Conservation (phyloP, 176 grass and related monocot genomes). For the Cocos nucifera region DNA sequence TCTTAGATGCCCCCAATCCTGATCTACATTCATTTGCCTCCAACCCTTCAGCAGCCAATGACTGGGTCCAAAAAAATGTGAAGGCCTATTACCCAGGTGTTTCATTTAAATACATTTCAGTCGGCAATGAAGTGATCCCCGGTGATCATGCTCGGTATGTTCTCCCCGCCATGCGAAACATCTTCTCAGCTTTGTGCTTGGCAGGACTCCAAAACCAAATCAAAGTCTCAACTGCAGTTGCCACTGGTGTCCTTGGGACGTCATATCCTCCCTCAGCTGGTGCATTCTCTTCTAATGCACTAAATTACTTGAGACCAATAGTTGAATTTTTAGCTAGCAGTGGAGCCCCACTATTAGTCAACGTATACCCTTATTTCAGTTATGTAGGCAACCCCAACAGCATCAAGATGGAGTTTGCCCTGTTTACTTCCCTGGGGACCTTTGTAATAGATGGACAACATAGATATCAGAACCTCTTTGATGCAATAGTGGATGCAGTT, state of each 20-base stretch:
- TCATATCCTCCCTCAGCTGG: constrained; percentile 3
- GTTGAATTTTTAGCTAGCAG: neutral
- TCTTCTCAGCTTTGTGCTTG: neutral
- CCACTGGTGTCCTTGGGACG: neutral
- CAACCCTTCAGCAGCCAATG: neutral
- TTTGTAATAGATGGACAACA: no score
- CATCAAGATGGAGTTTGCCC: neutral
- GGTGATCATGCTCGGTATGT: neutral
- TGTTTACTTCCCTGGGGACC: neutral
- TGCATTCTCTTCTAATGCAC: neutral
- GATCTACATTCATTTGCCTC: neutral
- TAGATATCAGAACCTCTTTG: no score
- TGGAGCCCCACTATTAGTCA: neutral
- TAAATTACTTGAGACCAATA: neutral
- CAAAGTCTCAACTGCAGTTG: constrained; percentile 2
- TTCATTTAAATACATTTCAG: neutral
- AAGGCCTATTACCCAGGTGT: neutral
- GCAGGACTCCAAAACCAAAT: neutral
- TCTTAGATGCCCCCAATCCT: neutral
- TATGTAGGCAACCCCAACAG: neutral
- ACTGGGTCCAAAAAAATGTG: neutral
- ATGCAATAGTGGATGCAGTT: no score
- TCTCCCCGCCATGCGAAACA: constrained; percentile 3
- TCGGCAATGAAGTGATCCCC: constrained; percentile 8
- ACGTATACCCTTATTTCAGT: constrained; percentile 9